Percentiles rank a stretch among this genome's conserved stretches.
Conservation (phyloP, 164 flowering plant species). For the Vitis cinerea region DNA sequence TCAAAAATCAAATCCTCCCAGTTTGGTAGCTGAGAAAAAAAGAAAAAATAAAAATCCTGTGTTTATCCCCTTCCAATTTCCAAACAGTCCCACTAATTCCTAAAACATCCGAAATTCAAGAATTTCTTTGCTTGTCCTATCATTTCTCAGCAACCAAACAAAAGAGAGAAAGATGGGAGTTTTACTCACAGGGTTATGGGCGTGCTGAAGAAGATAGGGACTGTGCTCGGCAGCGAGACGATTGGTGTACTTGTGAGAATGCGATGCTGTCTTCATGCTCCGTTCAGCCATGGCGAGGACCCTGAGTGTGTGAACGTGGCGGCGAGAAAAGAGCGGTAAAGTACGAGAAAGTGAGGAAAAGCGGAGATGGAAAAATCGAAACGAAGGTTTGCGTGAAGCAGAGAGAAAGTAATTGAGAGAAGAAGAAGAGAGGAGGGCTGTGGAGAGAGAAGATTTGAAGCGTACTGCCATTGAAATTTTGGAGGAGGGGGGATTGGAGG, state of each 20-base stretch:
- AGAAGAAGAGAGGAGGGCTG: conserved; percentile 17
- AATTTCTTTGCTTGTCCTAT: not conserved
- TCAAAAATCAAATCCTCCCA: not conserved
- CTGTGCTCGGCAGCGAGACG: conserved; percentile 90
- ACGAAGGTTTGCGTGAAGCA: not conserved
- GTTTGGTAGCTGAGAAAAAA: not conserved
- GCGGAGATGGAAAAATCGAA: not conserved
- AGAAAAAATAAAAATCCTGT: not conserved
- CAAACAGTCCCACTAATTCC: no score
- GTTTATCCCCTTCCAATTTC: no score
- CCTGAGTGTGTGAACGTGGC: conserved; percentile 29
- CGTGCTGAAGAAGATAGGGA: conserved; percentile 96
- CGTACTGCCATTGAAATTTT: not conserved
- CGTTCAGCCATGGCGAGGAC: conserved; percentile 61
- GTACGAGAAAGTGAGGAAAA: not conserved
- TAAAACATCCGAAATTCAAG: no score
- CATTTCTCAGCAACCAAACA: not conserved
- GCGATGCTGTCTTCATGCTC: conserved; percentile 20
- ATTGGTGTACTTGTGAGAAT: conserved; percentile 54
- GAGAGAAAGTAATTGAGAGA: conserved; percentile 17
- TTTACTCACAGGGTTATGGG: conserved; percentile 77
- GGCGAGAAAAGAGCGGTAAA: conserved; percentile 17
- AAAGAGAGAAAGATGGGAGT: not conserved
- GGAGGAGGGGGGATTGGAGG: not conserved
- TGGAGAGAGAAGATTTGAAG: not conserved